phyloP scores from a whole-genome alignment of 805 yeast species.

The Zygosaccharomyces bailii region DNA sequence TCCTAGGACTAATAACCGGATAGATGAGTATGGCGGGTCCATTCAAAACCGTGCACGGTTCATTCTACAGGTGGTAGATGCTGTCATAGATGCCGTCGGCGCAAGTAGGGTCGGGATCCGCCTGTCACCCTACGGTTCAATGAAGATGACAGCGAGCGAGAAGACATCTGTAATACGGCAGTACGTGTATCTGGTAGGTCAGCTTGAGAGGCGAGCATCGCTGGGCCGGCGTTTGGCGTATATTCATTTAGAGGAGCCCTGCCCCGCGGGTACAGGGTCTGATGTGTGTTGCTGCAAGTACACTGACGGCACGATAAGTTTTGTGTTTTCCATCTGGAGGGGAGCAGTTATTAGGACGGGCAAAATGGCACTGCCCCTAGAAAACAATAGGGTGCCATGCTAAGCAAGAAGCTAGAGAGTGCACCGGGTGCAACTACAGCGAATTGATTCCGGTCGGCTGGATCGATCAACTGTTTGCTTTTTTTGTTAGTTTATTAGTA shows the following conservation, averaged over 20 bases:
- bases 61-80: constrained; percentile 47
- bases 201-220: constrained; percentile 39
- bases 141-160: constrained; percentile 37
- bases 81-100: constrained; percentile 49
- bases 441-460: no score
- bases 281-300: neutral
- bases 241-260: constrained; percentile 46
- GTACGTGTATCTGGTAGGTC: constrained; percentile 40
- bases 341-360: constrained; percentile 40
- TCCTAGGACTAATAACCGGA: constrained; percentile 41
- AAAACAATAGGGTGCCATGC: no score
- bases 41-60: constrained; percentile 47
- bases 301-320: constrained; percentile 36
- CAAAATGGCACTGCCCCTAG: neutral
- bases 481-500: no score
- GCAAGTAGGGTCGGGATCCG: constrained; percentile 46
- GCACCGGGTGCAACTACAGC: no score
- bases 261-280: neutral
- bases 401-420: neutral
- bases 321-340: constrained; percentile 43
- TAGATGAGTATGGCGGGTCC: constrained; percentile 53
- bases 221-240: constrained; percentile 41
- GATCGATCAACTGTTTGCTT: no score
- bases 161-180: constrained; percentile 38
- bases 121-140: constrained; percentile 43